Evolutionary conservation across 2,329 filamentous ascomycete genomes (phyloP), one percentile per base, ranked within the genome.

Genomic region (Calonectria naviculata): DNA sequence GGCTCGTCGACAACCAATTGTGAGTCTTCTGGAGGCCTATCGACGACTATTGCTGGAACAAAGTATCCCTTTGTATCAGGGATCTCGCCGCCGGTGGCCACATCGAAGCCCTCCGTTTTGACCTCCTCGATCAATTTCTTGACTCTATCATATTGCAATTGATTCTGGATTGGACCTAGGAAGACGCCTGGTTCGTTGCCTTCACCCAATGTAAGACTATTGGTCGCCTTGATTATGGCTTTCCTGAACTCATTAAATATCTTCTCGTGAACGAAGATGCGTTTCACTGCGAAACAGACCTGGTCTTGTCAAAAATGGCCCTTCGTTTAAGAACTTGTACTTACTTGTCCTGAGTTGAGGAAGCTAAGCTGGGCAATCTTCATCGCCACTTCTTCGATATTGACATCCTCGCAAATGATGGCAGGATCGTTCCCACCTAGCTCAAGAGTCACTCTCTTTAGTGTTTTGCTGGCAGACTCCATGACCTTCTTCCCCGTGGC

Each of bases 371-470:
- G 83, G 24, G 87, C 87, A 28, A 76, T 56, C 72, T 76, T 15
- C 4, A 72, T 28, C 13, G 79, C 79, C 0, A 76, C 74, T 2
- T 70, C 71, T 17, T 73, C 76, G 4, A 91, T 82, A 68, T 92
- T 88, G 9, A 91, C 88, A 71, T 92, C 89, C 0, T 85, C 85
- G 38, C 87, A 84, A 38, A 92, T 84, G 73, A 92, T 90, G n/a
- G 88, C 87, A 1, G 90, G 85, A 71, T 91, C 89, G 76, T 92
- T 92, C 31, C 90, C 90, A 47, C 89, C 75, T 19, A 92, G 85
- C 80, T 92, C 91, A 17, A 92, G 85, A 1, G 89, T 91, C 26
- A 91, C 86, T 47, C 90, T 84, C 85, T 92, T 93, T 38, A 93
- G 81, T 0, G 89, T 90, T 78, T 86, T 85, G 28, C 87, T 83